These are phyloP conservation scores for Pseudogymnoascus sp. DNA, from an alignment of 2,329 filamentous ascomycete genomes.

Conservation along the genomic window DNA sequence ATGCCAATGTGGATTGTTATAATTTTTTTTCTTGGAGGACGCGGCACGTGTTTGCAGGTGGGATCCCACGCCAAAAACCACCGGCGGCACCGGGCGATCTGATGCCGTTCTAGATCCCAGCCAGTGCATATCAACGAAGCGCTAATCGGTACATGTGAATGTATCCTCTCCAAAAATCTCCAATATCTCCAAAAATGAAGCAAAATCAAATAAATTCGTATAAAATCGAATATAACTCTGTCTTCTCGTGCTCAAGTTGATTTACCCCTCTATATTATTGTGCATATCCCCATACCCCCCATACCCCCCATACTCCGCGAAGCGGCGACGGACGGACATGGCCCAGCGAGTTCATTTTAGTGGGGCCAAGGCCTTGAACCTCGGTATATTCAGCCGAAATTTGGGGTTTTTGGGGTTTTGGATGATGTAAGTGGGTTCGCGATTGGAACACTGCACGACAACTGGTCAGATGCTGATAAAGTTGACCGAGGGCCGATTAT, in stretches of 20 bases:
- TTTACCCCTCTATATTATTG: neutral
- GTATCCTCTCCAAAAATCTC: slow-evolving; percentile 6
- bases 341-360: neutral
- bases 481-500: slow-evolving; percentile 3
- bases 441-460: neutral
- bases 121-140: neutral
- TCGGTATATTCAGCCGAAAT: slow-evolving; percentile 3
- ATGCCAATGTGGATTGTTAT: slow-evolving; percentile 3
- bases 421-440: slow-evolving; percentile 5
- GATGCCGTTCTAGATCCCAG: neutral
- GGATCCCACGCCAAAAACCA: neutral
- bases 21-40: neutral
- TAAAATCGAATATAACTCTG: neutral
- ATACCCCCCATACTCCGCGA: slow-evolving; percentile 2
- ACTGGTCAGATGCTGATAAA: slow-evolving; percentile 7
- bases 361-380: neutral
- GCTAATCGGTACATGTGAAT: slow-evolving; percentile 1
- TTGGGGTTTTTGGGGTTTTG: slow-evolving; percentile 5
- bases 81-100: neutral
- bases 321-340: neutral
- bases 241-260: neutral
- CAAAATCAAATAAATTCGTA: neutral
- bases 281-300: neutral
- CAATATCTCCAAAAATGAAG: slow-evolving; percentile 1
- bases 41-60: neutral